Evolutionary conservation across 2,329 filamentous ascomycete genomes (phyloP).

Genomic region (Curvularia hawaiiensis): DNA sequence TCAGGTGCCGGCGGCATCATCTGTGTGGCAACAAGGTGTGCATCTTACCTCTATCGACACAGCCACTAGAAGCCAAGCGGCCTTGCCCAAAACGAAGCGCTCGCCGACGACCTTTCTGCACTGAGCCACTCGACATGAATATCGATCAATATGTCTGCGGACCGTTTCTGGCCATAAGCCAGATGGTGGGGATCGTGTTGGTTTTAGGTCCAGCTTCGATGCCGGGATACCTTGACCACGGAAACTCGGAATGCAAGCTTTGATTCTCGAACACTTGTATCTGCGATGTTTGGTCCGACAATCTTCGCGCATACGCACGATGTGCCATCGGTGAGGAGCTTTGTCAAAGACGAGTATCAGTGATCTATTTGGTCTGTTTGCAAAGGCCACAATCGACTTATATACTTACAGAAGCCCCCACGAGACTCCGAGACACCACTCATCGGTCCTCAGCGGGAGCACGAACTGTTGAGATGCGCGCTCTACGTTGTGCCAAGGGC

Average conservation of each 20-base stretch:
- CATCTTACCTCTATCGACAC: not conserved
- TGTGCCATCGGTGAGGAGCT: not conserved
- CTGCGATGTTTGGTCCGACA: not conserved
- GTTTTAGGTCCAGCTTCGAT: not conserved
- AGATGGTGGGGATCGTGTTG: slow-evolving; percentile 7
- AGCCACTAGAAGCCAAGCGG: not conserved
- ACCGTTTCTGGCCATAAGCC: slow-evolving; percentile 1
- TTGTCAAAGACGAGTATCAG: not conserved
- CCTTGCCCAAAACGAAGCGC: slow-evolving; percentile 2
- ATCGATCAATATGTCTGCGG: slow-evolving; percentile 7
- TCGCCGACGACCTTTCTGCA: not conserved
- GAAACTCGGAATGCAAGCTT: slow-evolving; percentile 1
- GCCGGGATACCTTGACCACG: slow-evolving; percentile 2
- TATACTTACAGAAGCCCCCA: not conserved
- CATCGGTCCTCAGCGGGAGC: not conserved
- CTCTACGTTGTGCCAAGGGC: not conserved
- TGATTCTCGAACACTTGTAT: slow-evolving; percentile 6
- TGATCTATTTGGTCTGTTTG: not conserved
- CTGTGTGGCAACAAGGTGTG: slow-evolving; percentile 3
- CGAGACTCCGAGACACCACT: not conserved
- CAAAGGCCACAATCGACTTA: not conserved
- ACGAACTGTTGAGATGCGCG: not conserved
- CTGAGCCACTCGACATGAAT: not conserved
- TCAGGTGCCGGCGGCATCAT: not conserved
- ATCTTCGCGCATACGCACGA: not conserved